Conservation (phyloP, 1,284 basidiomycete species). For the Microbotryum violaceum region DNA sequence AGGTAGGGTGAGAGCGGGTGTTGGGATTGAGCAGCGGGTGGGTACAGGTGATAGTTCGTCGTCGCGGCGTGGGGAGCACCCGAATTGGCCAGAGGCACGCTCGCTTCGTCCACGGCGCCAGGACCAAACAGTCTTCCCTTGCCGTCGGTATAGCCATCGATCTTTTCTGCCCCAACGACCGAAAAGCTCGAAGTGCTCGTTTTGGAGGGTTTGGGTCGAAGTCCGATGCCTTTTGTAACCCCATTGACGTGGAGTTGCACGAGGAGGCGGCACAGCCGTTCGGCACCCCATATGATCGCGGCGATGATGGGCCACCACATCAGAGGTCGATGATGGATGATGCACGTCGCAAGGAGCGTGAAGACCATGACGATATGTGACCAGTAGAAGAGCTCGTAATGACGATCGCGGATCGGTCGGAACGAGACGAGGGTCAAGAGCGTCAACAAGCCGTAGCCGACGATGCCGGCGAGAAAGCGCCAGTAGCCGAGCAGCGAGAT, state of each 20-base stretch:
- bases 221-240: constrained; percentile 38
- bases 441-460: constrained; percentile 63
- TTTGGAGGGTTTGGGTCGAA: neutral
- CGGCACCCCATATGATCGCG: constrained; percentile 57
- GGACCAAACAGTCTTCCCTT: constrained; percentile 7
- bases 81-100: constrained; percentile 5
- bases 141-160: constrained; percentile 5
- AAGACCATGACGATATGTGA: constrained; percentile 61
- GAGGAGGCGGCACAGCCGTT: constrained; percentile 55
- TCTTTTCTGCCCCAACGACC: constrained; percentile 12
- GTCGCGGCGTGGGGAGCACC: neutral
- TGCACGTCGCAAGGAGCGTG: constrained; percentile 54
- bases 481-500: constrained; percentile 57
- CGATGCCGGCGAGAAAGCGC: constrained; percentile 66
- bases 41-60: neutral
- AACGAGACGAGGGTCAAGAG: constrained; percentile 59
- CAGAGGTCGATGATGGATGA: constrained; percentile 52
- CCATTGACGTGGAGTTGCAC: constrained; percentile 60
- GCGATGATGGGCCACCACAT: constrained; percentile 52
- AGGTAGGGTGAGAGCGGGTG: neutral
- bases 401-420: constrained; percentile 54
- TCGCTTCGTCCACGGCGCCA: neutral
- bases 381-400: constrained; percentile 71
- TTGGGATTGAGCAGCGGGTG: neutral
- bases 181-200: constrained; percentile 6